Conservation (phyloP, 2,329 filamentous ascomycete genomes). For the Penicillium hordei region DNA sequence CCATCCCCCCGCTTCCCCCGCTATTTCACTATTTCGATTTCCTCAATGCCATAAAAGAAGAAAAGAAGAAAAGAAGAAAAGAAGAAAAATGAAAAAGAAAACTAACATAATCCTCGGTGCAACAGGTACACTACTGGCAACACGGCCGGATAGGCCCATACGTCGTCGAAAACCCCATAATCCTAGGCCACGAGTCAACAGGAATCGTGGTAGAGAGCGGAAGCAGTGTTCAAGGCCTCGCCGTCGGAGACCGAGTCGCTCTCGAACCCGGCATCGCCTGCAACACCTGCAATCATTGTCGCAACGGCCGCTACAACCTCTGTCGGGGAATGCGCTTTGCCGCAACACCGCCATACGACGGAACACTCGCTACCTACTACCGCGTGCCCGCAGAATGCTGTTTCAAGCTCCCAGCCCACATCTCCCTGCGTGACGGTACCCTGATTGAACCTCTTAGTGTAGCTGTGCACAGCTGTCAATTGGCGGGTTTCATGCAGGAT, state of each 20-base stretch:
- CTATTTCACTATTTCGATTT: neutral
- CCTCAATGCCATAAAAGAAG: neutral
- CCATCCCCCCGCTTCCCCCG: neutral
- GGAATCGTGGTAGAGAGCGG: constrained; percentile 63
- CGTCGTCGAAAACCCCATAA: constrained; percentile 37
- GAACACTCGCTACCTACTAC: constrained; percentile 83
- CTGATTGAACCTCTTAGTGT: constrained; percentile 83
- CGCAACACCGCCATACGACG: constrained; percentile 82
- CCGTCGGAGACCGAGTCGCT: constrained; percentile 67
- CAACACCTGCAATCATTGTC: constrained; percentile 69
- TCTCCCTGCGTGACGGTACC: constrained; percentile 73
- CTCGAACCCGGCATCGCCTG: constrained; percentile 73
- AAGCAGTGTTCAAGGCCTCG: constrained; percentile 53
- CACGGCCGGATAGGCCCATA: constrained; percentile 41
- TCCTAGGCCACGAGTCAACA: constrained; percentile 66
- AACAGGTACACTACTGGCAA: constrained; percentile 43
- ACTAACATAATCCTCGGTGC: neutral
- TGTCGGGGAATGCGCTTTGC: constrained; percentile 84
- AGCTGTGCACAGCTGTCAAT: constrained; percentile 74
- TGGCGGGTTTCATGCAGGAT: constrained; percentile 70
- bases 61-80: too few species aligned
- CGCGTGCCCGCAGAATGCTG: constrained; percentile 78
- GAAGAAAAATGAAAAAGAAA: too few species aligned
- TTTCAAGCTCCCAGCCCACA: constrained; percentile 68
- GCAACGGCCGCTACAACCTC: constrained; percentile 79